Base-by-base conservation (phyloP, 2,329 filamentous ascomycete species). In the Pseudogymnoascus sp. region DNA sequence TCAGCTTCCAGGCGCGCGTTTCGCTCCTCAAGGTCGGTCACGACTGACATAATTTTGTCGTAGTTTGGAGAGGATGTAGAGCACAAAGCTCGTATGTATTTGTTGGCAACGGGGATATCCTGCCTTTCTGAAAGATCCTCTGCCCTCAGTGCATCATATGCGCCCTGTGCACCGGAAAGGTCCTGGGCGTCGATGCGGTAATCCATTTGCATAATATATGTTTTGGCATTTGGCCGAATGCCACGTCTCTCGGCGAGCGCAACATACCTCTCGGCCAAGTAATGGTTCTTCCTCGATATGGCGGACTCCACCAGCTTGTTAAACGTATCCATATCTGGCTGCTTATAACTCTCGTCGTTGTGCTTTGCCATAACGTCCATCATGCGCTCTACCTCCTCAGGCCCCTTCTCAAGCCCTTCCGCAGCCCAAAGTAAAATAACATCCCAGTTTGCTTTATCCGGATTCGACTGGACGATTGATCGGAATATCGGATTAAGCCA, bases 231-330 rank as follows among this genome's bases (percentile, higher is more conserved):
- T 0, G 89, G 84, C 61, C 79, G 73, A 21, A 96, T 82, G 4
- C 81, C 82, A 69, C 85, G 82, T 69, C 87, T 84, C 50, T 82
- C 73, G 1, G 86, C 86, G 10, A 97, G 76, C 1, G 82, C 76
- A 56, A 91, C 80, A 66, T 92, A 89, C 11, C 90, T 82, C 71
- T 92, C 86, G 4, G 90, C 90, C 53, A 90, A 78, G 67, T 89
- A 85, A 0, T 85, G 80, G 69, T 95, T 87, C 10, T 86, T 80
- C 62, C 82, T 81, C n/a, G 84, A 82, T 66, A 88, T 86, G 8
- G 91, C 90, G 63, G 87, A 85, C 62, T 84, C 82, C 16, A 97
- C 81, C 25, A 97, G 80, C 5, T 79, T 77, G 70, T 97, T 96
- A 69, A 97, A 85, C 5, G 89, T 91, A 2, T 81, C 76, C 5